phyloP scores from a whole-genome alignment of 495 filamentous ascomycete genomes.

The Umbilicaria muhlenbergii region DNA sequence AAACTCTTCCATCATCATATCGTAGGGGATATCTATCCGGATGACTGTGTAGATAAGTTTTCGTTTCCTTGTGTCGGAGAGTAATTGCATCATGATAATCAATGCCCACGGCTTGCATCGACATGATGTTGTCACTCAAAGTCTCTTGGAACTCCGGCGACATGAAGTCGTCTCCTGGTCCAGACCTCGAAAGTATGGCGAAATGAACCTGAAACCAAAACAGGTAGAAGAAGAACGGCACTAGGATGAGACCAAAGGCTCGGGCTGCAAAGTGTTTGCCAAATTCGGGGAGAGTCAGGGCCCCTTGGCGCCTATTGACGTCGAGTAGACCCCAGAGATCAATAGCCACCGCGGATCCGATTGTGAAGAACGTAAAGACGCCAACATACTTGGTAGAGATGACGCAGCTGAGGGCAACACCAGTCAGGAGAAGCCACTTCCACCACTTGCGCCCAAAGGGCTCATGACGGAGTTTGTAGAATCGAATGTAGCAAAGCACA shows the following conservation, averaged over 20 bases:
- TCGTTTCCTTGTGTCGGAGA: conserved; percentile 91
- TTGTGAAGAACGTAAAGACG: conserved; percentile 91
- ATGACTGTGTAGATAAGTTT: conserved; percentile 90
- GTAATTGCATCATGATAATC: conserved; percentile 83
- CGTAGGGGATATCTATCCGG: conserved; percentile 75
- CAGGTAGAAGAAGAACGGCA: conserved; percentile 94
- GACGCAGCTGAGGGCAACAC: conserved; percentile 86
- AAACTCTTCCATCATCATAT: conserved; percentile 95
- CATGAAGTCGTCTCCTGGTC: conserved; percentile 98
- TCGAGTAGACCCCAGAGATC: conserved; percentile 93
- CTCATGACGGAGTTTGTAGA: conserved; percentile 88
- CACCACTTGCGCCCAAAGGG: conserved; percentile 94
- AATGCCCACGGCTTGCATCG: conserved; percentile 66
- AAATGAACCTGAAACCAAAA: conserved; percentile 99
- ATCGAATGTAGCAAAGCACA: conserved; percentile 84
- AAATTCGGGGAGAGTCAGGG: conserved; percentile 63
- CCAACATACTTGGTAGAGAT: conserved; percentile 98
- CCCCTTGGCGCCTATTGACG: conserved; percentile 62
- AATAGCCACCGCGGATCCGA: conserved; percentile 82
- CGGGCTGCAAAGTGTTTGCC: conserved; percentile 82
- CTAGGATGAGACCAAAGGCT: conserved; percentile 61
- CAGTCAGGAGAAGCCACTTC: conserved; percentile 96
- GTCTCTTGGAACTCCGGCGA: conserved; percentile 96
- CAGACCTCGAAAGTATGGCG: conserved; percentile 70
- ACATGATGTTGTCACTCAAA: conserved; percentile 83